Conservation (phyloP, 2,329 filamentous ascomycete genomes). For the Alternaria ventricosa region DNA sequence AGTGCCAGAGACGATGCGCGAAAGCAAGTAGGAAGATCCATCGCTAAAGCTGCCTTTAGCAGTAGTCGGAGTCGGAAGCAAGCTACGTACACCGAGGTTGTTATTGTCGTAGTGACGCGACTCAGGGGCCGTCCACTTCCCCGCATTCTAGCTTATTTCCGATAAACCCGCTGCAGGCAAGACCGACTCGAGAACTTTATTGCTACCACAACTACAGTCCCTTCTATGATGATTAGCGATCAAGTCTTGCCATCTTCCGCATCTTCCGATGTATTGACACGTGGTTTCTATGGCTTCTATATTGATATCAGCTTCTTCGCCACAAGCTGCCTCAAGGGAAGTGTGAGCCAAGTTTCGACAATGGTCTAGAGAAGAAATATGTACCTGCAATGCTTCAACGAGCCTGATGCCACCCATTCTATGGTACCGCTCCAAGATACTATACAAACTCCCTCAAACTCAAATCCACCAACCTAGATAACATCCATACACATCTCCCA, state of each 20-base stretch:
- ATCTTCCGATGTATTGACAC: too few species aligned
- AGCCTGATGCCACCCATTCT: background rate
- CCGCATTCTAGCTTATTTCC: constrained; percentile 1
- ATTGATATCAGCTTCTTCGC: too few species aligned
- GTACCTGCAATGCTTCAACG: background rate
- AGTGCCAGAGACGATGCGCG: background rate
- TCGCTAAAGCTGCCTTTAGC: background rate
- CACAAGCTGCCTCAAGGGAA: too few species aligned
- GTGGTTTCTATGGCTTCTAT: too few species aligned
- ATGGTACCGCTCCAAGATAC: background rate
- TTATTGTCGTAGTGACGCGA: background rate
- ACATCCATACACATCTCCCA: constrained; percentile 38
- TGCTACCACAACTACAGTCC: background rate
- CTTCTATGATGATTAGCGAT: background rate
- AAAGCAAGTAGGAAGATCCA: background rate
- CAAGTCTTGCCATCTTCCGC: too few species aligned
- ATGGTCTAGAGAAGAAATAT: too few species aligned
- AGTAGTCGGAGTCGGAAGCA: background rate
- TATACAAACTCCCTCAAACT: background rate
- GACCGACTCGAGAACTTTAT: background rate
- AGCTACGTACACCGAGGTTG: constrained; percentile 2
- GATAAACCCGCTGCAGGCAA: background rate
- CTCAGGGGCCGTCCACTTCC: background rate
- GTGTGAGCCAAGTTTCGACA: too few species aligned
- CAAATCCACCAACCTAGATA: constrained; percentile 13